phyloP scores from a whole-genome alignment of 2,329 filamentous ascomycete species.

The Colletotrichum camelliae region DNA sequence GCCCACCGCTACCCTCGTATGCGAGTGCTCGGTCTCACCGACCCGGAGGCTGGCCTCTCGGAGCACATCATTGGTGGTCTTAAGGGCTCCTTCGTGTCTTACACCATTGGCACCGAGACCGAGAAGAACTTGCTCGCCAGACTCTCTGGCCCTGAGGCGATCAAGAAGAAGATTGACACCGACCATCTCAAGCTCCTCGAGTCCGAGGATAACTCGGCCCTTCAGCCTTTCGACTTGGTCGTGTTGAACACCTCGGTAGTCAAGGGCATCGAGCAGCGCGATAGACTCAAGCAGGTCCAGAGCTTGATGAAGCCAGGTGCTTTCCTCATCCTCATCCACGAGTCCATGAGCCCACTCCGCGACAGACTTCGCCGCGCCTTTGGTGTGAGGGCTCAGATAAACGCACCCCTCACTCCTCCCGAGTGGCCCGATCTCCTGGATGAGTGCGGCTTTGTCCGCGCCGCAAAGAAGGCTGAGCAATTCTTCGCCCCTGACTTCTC shows the following conservation, averaged over 20 bases:
- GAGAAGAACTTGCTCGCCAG: slow-evolving; percentile 25
- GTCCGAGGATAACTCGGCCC: slow-evolving; percentile 32
- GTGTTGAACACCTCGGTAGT: slow-evolving; percentile 34
- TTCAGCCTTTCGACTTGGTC: slow-evolving; percentile 30
- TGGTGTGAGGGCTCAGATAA: not conserved
- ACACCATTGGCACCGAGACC: slow-evolving; percentile 36
- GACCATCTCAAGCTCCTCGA: slow-evolving; percentile 33
- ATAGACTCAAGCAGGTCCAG: slow-evolving; percentile 29
- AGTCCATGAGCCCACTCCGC: slow-evolving; percentile 24
- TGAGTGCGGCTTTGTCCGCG: slow-evolving; percentile 34
- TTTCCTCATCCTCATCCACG: slow-evolving; percentile 30
- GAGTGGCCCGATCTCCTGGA: slow-evolving; percentile 39
- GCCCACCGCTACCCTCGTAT: slow-evolving; percentile 22
- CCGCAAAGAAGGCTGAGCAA: slow-evolving; percentile 37
- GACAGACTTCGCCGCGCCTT: slow-evolving; percentile 22
- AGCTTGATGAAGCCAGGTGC: slow-evolving; percentile 37
- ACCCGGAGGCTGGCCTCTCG: slow-evolving; percentile 39
- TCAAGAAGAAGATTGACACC: slow-evolving; percentile 22
- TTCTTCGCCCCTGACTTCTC: slow-evolving; percentile 35
- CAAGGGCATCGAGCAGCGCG: slow-evolving; percentile 29
- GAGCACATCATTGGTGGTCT: slow-evolving; percentile 45
- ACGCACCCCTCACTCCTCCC: slow-evolving; percentile 27
- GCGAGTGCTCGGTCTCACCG: slow-evolving; percentile 37
- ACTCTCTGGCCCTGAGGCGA: slow-evolving; percentile 27
- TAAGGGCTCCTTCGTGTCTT: slow-evolving; percentile 36